Conservation (phyloP, 768 basidiomycete genomes). For the Tricholoma furcatifolium region DNA sequence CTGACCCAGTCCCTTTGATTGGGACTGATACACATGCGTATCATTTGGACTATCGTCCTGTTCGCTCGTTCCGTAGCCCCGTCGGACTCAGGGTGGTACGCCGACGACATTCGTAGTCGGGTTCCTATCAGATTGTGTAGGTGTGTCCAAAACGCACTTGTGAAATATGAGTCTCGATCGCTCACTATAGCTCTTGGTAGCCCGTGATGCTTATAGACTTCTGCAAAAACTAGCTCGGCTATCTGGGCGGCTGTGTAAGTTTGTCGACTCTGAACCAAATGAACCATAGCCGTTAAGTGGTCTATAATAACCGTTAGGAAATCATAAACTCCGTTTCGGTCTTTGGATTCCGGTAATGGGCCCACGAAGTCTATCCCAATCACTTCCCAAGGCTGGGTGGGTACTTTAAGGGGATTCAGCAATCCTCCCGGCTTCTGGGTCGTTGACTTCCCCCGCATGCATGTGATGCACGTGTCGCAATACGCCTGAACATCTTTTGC, state of each 20-base stretch:
- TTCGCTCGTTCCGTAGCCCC: too few relatives aligned
- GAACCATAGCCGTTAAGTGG: neutral
- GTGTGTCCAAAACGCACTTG: neutral
- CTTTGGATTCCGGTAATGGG: too few relatives aligned
- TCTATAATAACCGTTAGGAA: neutral
- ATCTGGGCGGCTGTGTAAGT: neutral
- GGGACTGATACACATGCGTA: neutral
- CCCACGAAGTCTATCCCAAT: neutral
- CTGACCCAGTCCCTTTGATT: neutral
- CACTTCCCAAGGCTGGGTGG: neutral
- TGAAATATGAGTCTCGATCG: too few relatives aligned
- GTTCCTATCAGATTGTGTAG: too few relatives aligned
- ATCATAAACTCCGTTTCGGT: too few relatives aligned
- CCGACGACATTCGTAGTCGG: too few relatives aligned
- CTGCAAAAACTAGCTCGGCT: neutral
- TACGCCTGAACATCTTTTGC: neutral
- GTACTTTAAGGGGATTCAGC: neutral
- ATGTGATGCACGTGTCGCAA: neutral
- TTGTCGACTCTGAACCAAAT: neutral
- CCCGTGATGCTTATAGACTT: neutral
- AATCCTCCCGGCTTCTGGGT: too few relatives aligned
- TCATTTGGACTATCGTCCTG: too few relatives aligned
- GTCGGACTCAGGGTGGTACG: too few relatives aligned
- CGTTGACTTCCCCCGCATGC: neutral
- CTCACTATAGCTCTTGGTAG: too few relatives aligned